A percentile compares a stretch with the other conserved stretches of the same genome.
Evolutionary conservation across 768 basidiomycete species (phyloP).

Genomic region (Cubamyces lactineus): DNA sequence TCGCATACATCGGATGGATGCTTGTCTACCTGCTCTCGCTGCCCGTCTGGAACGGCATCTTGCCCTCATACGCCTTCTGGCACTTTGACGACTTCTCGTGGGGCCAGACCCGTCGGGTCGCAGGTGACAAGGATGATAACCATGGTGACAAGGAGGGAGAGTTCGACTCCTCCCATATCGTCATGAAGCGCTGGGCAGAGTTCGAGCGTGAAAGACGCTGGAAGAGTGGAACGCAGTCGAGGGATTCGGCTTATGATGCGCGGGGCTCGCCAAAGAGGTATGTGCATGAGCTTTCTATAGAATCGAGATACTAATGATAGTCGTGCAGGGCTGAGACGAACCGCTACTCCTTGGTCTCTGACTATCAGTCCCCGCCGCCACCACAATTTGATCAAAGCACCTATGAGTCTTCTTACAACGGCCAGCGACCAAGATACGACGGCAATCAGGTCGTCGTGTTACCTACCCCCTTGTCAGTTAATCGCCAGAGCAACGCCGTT

Average conservation of each 20-base stretch:
- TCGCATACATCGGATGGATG: conserved; percentile 98
- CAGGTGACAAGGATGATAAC: conserved; percentile 65
- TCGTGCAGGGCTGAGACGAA: conserved; percentile 39
- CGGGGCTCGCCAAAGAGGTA: conserved; percentile 58
- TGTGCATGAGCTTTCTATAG: conserved; percentile 33
- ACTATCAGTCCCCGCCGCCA: conserved; percentile 66
- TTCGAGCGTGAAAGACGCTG: conserved; percentile 95
- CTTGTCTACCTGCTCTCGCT: conserved; percentile 88
- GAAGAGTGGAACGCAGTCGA: conserved; percentile 84
- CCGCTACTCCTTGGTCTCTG: conserved; percentile 77
- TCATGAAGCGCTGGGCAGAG: conserved; percentile 99
- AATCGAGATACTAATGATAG: conserved; percentile 11
- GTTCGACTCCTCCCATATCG: conserved; percentile 95
- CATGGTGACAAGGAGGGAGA: conserved; percentile 96
- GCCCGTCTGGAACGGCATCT: conserved; percentile 95
- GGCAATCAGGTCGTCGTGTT: conserved; percentile 74
- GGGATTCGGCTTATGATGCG: conserved; percentile 72
- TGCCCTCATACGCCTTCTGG: conserved; percentile 98
- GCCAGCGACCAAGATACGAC: conserved; percentile 64
- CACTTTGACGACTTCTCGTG: conserved; percentile 99
- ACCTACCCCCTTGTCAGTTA: conserved; percentile 72
- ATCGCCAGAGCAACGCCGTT: conserved; percentile 46
- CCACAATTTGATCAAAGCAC: conserved; percentile 61
- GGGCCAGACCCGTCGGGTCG: conserved; percentile 89
- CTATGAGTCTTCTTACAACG: conserved; percentile 53